phyloP scores from a whole-genome alignment of 2,329 filamentous ascomycete species.

The Chlorencoelia australis region DNA sequence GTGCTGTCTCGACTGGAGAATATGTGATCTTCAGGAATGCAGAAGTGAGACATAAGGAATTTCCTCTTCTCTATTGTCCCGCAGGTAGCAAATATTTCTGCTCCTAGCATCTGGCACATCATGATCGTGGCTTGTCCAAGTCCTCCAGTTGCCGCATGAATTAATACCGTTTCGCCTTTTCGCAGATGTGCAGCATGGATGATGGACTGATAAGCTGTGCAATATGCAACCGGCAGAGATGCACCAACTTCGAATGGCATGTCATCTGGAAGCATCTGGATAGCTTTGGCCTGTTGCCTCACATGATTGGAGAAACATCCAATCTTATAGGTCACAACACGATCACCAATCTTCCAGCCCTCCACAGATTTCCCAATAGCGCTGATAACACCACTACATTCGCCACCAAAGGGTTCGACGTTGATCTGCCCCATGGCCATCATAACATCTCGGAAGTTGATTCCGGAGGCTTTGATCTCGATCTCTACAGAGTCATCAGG shows the following conservation, averaged over 20 bases:
- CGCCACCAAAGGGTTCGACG: constrained; percentile 25
- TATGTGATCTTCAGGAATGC: not conserved
- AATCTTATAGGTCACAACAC: constrained; percentile 20
- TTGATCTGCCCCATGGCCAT: constrained; percentile 26
- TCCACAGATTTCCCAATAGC: constrained; percentile 21
- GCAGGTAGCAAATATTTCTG: constrained; percentile 23
- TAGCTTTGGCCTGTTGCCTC: constrained; percentile 14
- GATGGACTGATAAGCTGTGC: constrained; percentile 21
- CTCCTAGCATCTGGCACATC: constrained; percentile 19
- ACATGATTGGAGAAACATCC: constrained; percentile 20
- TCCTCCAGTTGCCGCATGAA: constrained; percentile 27
- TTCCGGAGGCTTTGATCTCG: constrained; percentile 24
- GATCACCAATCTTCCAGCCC: constrained; percentile 24
- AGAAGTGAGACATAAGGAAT: constrained; percentile 13
- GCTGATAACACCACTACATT: constrained; percentile 29
- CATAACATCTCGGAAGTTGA: constrained; percentile 25
- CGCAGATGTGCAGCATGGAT: constrained; percentile 18
- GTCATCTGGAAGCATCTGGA: constrained; percentile 13
- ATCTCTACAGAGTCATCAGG: constrained; percentile 20
- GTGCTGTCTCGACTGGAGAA: not conserved
- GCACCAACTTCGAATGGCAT: constrained; percentile 19
- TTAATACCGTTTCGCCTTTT: constrained; percentile 25
- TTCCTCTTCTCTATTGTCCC: constrained; percentile 13
- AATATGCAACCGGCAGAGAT: constrained; percentile 19
- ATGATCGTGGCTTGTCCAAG: constrained; percentile 29